Evolutionary conservation across 495 filamentous ascomycete species (phyloP).

Genomic region (Xylaria palmicola): DNA sequence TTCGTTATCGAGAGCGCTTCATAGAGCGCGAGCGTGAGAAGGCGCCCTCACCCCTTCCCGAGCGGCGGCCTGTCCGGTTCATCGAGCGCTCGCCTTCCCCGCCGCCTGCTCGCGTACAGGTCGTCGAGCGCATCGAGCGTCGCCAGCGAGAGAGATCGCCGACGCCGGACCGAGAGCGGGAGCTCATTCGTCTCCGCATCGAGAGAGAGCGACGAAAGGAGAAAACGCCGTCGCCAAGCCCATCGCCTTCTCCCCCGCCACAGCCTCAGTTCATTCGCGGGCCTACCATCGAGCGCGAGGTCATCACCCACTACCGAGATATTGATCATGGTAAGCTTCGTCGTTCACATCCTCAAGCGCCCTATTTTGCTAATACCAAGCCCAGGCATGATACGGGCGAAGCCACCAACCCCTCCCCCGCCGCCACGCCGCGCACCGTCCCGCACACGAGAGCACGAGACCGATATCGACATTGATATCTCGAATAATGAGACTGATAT

Average conservation of each 20-base stretch:
- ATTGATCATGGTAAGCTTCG: constrained; percentile 75
- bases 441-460: constrained; percentile 39
- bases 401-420: constrained; percentile 48
- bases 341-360: neutral
- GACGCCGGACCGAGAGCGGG: constrained; percentile 31
- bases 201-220: constrained; percentile 39
- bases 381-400: constrained; percentile 43
- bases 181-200: constrained; percentile 40
- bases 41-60: constrained; percentile 26
- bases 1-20: constrained; percentile 41
- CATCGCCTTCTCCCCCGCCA: constrained; percentile 46
- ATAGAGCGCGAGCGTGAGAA: constrained; percentile 43
- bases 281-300: constrained; percentile 73
- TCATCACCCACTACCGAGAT: constrained; percentile 81
- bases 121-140: constrained; percentile 26
- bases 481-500: constrained; percentile 47
- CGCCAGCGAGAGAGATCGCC: constrained; percentile 29
- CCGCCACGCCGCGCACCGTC: constrained; percentile 26
- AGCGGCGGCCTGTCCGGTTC: constrained; percentile 23
- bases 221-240: constrained; percentile 37
- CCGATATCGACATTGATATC: constrained; percentile 56
- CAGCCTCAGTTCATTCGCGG: constrained; percentile 57
- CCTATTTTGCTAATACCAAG: constrained; percentile 13
- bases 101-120: constrained; percentile 24
- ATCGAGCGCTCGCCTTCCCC: constrained; percentile 44